phyloP scores from a whole-genome alignment of 2,329 filamentous ascomycete species.

The Cordyceps fumosorosea region DNA sequence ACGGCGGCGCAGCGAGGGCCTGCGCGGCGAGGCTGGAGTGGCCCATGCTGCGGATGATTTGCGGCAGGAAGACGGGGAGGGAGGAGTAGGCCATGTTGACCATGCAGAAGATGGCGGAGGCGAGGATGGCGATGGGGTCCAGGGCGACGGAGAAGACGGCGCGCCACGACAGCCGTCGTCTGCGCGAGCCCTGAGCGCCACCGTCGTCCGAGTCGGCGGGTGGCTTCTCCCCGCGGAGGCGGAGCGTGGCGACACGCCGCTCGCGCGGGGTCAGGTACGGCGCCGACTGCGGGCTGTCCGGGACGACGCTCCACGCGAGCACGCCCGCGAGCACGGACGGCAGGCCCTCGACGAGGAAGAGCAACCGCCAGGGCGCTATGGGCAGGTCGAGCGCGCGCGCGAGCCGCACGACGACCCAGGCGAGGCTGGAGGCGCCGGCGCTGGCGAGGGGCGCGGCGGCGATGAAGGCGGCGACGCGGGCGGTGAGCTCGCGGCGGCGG shows the following conservation, averaged over 20 bases:
- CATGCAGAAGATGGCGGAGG: slow-evolving; percentile 77
- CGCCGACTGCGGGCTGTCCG: slow-evolving; percentile 66
- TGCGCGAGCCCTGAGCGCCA: slow-evolving; percentile 14
- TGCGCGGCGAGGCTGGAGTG: slow-evolving; percentile 62
- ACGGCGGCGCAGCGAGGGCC: slow-evolving; percentile 74
- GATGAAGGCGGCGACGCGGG: slow-evolving; percentile 80
- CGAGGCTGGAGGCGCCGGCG: slow-evolving; percentile 68
- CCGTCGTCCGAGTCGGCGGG: background rate
- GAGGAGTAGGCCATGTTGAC: slow-evolving; percentile 85
- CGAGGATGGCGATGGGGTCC: slow-evolving; percentile 68
- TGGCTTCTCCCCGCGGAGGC: slow-evolving; percentile 50
- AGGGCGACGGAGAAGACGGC: slow-evolving; percentile 53
- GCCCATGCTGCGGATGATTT: slow-evolving; percentile 71
- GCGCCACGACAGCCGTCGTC: slow-evolving; percentile 40
- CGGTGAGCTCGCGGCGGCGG: slow-evolving; percentile 66
- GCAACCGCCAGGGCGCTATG: slow-evolving; percentile 76
- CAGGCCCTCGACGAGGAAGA: slow-evolving; percentile 81
- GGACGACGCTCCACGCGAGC: slow-evolving; percentile 67
- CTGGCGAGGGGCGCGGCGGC: slow-evolving; percentile 79
- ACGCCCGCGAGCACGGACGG: slow-evolving; percentile 71
- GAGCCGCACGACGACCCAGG: slow-evolving; percentile 69
- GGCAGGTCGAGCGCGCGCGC: slow-evolving; percentile 48
- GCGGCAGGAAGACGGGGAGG: slow-evolving; percentile 81
- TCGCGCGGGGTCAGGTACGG: slow-evolving; percentile 56
- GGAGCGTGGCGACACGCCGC: slow-evolving; percentile 62